Percentiles rank a stretch among this genome's conserved stretches.
phyloP scores from a whole-genome alignment of 345 rosid genomes.

The Populus ilicifolia region DNA sequence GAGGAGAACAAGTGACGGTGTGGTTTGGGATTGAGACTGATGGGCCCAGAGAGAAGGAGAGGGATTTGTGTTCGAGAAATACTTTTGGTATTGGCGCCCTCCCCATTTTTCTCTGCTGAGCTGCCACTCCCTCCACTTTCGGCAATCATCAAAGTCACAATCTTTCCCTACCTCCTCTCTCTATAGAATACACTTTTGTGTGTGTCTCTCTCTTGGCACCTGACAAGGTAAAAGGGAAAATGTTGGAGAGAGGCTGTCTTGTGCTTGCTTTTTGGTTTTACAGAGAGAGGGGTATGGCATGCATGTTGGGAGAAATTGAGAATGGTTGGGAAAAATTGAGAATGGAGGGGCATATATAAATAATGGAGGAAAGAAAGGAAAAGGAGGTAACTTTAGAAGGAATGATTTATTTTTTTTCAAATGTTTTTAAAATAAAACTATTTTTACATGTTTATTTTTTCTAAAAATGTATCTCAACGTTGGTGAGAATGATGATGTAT shows the following conservation, averaged over 20 bases:
- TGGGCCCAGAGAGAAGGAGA: conserved; percentile 31
- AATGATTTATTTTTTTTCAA: too few relatives aligned
- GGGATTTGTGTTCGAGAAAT: conserved; percentile 28
- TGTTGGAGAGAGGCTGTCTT: background rate
- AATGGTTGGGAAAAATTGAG: background rate
- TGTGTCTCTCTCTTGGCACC: conserved; percentile 9
- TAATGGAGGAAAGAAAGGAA: background rate
- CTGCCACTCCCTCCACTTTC: background rate
- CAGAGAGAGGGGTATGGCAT: too few relatives aligned
- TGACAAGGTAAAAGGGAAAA: background rate
- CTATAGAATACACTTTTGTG: background rate
- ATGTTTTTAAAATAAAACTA: too few relatives aligned
- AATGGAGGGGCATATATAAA: background rate
- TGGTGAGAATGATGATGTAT: too few relatives aligned
- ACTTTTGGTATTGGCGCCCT: conserved; percentile 1
- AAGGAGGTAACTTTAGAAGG: background rate
- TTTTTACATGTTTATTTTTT: too few relatives aligned
- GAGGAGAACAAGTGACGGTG: conserved; percentile 38
- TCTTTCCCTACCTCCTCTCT: background rate
- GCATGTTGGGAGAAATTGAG: background rate
- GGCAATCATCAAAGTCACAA: conserved; percentile 25
- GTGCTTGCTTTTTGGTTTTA: too few relatives aligned
- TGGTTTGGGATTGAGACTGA: conserved; percentile 18
- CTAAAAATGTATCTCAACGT: too few relatives aligned
- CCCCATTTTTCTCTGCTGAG: conserved; percentile 4